These are phyloP conservation scores for Basipetospora chlamydospora DNA, from an alignment of 2,329 filamentous ascomycete genomes.

Conservation along the genomic window DNA sequence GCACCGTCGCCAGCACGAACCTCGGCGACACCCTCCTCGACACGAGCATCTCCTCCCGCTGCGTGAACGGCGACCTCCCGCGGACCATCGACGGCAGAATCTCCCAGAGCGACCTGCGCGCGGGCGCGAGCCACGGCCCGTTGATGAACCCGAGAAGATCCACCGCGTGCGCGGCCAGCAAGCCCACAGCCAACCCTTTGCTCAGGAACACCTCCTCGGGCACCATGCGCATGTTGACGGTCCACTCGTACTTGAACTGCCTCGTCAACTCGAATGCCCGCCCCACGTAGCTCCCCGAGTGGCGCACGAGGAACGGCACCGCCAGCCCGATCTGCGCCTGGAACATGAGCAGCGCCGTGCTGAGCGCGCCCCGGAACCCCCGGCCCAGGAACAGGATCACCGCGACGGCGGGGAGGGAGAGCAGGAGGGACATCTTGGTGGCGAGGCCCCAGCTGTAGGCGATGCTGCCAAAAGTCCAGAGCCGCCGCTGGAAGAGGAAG, in stretches of 20 bases:
- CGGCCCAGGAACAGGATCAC: constrained; percentile 60
- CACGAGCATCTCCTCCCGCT: constrained; percentile 40
- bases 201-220: constrained; percentile 66
- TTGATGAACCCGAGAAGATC: constrained; percentile 53
- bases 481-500: constrained; percentile 56
- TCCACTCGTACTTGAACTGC: constrained; percentile 94
- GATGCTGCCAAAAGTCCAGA: constrained; percentile 59
- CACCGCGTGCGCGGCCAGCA: constrained; percentile 50
- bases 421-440: constrained; percentile 87
- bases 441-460: constrained; percentile 68
- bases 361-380: constrained; percentile 50
- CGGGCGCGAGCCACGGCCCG: constrained; percentile 59
- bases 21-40: constrained; percentile 47
- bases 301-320: constrained; percentile 53
- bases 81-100: constrained; percentile 33
- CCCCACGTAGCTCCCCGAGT: constrained; percentile 57
- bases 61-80: constrained; percentile 28
- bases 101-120: constrained; percentile 39
- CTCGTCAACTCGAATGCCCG: constrained; percentile 84
- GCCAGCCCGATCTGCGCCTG: constrained; percentile 60
- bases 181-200: constrained; percentile 47
- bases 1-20: constrained; percentile 62
- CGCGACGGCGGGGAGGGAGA: constrained; percentile 69
- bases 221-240: constrained; percentile 97
- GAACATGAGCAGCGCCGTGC: constrained; percentile 54